phyloP scores from a whole-genome alignment of 1,139 yeast species.

The Pichia sp. region DNA sequence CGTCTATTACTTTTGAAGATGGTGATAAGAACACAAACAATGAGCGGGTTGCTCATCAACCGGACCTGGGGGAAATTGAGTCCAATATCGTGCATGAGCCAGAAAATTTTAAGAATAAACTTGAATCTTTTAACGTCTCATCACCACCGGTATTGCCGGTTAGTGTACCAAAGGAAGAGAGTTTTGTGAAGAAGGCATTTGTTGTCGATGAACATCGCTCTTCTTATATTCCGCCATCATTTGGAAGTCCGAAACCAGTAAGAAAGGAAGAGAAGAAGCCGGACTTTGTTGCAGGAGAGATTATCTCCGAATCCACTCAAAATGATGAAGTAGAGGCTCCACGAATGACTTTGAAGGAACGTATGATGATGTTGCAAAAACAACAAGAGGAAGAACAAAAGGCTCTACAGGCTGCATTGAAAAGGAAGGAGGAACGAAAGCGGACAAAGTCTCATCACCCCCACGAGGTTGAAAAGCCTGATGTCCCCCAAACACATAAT shows the following conservation, averaged over 20 bases:
- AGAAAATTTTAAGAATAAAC: constrained; percentile 31
- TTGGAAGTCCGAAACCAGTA: constrained; percentile 15
- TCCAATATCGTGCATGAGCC: constrained; percentile 10
- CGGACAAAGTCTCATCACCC: constrained; percentile 28
- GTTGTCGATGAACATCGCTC: constrained; percentile 32
- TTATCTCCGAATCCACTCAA: constrained; percentile 18
- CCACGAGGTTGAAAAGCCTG: too few species aligned
- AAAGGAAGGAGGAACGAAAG: constrained; percentile 50
- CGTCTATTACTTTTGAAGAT: too few species aligned
- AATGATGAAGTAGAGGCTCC: constrained; percentile 53
- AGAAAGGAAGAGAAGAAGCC: constrained; percentile 10
- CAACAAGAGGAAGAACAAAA: constrained; percentile 79
- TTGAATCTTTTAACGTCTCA: constrained; percentile 36
- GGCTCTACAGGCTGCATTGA: constrained; percentile 55
- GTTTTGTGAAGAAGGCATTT: constrained; percentile 33
- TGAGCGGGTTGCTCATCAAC: too few species aligned
- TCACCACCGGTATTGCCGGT: constrained; percentile 34
- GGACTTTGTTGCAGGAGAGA: constrained; percentile 21
- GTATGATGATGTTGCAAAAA: constrained; percentile 77
- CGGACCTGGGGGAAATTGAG: constrained; percentile 3
- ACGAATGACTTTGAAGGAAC: constrained; percentile 74
- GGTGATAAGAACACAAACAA: too few species aligned
- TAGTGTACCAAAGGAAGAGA: constrained; percentile 27
- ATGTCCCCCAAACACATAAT: too few species aligned
- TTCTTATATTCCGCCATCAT: constrained; percentile 36